Base-by-base conservation (phyloP, 345 rosid species). In the Gossypium herbaceum region DNA sequence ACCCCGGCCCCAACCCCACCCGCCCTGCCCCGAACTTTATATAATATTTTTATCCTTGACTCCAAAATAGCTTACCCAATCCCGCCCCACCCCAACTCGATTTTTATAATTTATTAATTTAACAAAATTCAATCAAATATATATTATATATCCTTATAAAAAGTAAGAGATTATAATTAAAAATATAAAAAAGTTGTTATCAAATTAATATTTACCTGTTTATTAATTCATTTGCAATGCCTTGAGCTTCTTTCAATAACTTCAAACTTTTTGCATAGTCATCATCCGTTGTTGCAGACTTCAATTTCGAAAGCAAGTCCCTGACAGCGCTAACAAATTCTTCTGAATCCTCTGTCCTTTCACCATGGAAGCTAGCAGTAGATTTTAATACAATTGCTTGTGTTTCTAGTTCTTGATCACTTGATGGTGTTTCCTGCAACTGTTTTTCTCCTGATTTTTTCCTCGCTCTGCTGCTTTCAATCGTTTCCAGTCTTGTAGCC, bases 401-500 rank as follows among this genome's bases (percentile, higher is more conserved):
- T 17, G 47, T 41, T 56, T 75, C 85, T 54, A 58, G 17, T 54
- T 82, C 82, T 61, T 64, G 76, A 57, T 74, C 73, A 34, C 61
- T 74, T 22, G 47, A 17, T 10, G 41, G 60, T 48, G 75, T 69
- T 71, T 68, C 66, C 27, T 68, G 24, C 50, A 47, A 62, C 51
- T 19, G 71, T 69, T 20, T 59, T 79, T 47, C 44, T 54, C 15
- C 68, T 55, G 2, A 71, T 62, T 72, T 78, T 45, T 72, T 78
- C 72, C 74, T 67, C 65, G 73, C 74, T 83, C 93, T 85, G 63
- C 68, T 63, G 48, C 85, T 78, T 74, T 89, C 83, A 47, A 79
- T 87, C 17, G 79, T 78, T 85, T 92, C 98, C 75, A 94, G 79
- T 71, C 77, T 89, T 72, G 88, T 80, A 63, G 97, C 91, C 95